A percentile compares a stretch with the other conserved stretches of the same genome.
Evolutionary conservation across 441 rosid species (phyloP).

Genomic region (Sinapis alba): DNA sequence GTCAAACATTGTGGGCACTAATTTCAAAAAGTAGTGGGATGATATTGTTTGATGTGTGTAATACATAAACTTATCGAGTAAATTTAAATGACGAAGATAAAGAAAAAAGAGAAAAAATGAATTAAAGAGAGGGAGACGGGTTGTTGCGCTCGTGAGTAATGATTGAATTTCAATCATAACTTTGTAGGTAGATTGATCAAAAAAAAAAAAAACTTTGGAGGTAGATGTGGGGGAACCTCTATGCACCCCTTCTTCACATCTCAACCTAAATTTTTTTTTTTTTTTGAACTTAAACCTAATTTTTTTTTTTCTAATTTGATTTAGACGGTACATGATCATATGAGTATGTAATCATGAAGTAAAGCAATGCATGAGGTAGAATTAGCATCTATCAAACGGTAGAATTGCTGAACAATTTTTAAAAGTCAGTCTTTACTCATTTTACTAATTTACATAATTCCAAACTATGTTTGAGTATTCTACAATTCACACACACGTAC

Average conservation of each 20-base stretch:
- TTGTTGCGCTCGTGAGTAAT: conserved; percentile 40
- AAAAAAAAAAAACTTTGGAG: conserved; percentile 37
- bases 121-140: conserved; percentile 18
- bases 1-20: conserved; percentile 36
- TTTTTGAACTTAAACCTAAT: no score
- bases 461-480: neutral
- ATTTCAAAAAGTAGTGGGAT: conserved; percentile 31
- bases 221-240: conserved; percentile 38
- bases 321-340: neutral
- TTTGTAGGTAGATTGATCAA: conserved; percentile 39
- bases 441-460: neutral
- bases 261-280: conserved; percentile 24
- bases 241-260: conserved; percentile 29
- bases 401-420: neutral
- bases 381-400: neutral
- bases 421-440: neutral
- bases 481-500: neutral
- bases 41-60: conserved; percentile 23
- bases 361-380: neutral
- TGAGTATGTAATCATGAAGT: neutral
- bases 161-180: conserved; percentile 36
- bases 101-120: no score
- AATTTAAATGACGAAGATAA: conserved; percentile 9
- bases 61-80: conserved; percentile 13
- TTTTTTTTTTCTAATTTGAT: neutral